Evolutionary conservation across 805 yeast species (phyloP).

Genomic region (Wickerhamiella hasegawae): DNA sequence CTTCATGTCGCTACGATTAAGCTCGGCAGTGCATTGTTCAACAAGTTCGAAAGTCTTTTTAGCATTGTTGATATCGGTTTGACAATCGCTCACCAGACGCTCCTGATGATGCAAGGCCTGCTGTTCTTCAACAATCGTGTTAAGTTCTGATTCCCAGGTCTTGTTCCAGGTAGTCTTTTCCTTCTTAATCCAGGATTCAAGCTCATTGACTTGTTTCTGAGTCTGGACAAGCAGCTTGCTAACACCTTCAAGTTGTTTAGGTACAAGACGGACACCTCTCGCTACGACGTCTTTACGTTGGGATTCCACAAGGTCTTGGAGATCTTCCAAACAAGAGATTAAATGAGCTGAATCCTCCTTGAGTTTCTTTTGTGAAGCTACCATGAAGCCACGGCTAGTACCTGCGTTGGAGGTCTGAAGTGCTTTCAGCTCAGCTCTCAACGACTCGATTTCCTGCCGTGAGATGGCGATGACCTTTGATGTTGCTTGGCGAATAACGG

Average conservation of each 20-base stretch:
- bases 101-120: slow-evolving; percentile 83
- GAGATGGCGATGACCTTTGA: slow-evolving; percentile 27
- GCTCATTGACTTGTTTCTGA: slow-evolving; percentile 30
- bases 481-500: slow-evolving; percentile 43
- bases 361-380: slow-evolving; percentile 51
- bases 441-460: slow-evolving; percentile 27
- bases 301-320: slow-evolving; percentile 83
- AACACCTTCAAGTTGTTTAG: slow-evolving; percentile 52
- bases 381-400: slow-evolving; percentile 43
- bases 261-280: slow-evolving; percentile 71
- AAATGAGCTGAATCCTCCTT: slow-evolving; percentile 63
- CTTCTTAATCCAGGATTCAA: slow-evolving; percentile 43
- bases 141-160: slow-evolving; percentile 84
- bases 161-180: slow-evolving; percentile 81
- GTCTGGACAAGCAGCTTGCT: slow-evolving; percentile 50
- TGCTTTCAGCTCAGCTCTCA: slow-evolving; percentile 32
- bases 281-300: slow-evolving; percentile 81
- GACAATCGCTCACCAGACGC: slow-evolving; percentile 61
- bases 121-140: slow-evolving; percentile 84
- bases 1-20: slow-evolving; percentile 14
- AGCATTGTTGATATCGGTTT: slow-evolving; percentile 67
- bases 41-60: slow-evolving; percentile 69
- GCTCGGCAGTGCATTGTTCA: slow-evolving; percentile 30
- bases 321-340: slow-evolving; percentile 69
- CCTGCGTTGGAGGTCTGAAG: slow-evolving; percentile 27